phyloP scores from a whole-genome alignment of 2,329 filamentous ascomycete genomes.

The Diplodia sapinea region DNA sequence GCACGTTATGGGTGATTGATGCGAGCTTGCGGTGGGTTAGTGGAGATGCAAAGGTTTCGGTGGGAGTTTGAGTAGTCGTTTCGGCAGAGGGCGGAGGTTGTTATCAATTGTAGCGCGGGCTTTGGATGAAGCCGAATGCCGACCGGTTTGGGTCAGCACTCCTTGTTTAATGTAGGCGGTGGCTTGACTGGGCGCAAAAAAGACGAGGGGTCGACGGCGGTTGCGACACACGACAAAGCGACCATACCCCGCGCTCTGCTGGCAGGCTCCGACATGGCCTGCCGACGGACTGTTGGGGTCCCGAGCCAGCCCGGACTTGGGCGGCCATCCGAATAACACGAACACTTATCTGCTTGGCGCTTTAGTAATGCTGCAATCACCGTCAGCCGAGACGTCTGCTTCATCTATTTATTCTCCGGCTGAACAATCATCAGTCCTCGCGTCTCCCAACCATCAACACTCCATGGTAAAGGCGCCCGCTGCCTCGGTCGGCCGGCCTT shows the following conservation, averaged over 20 bases:
- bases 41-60: not conserved
- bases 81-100: not conserved
- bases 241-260: not conserved
- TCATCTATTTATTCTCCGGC: too few relatives aligned
- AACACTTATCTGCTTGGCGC: too few relatives aligned
- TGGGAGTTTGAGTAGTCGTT: not conserved
- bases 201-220: not conserved
- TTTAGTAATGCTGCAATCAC: not conserved
- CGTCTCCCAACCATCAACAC: constrained; percentile 26
- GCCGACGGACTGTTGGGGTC: not conserved
- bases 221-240: not conserved
- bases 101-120: not conserved
- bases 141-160: constrained; percentile 5
- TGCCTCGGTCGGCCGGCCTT: constrained; percentile 42
- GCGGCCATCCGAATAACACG: not conserved
- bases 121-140: constrained; percentile 9
- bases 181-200: not conserved
- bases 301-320: not conserved
- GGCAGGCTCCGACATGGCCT: not conserved
- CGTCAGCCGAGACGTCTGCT: not conserved
- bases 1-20: not conserved
- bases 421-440: too few relatives aligned
- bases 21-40: not conserved
- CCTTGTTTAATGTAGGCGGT: not conserved
- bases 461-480: constrained; percentile 39